phyloP scores from a whole-genome alignment of 495 filamentous ascomycete species.

The Hyaloscypha bicolor region DNA sequence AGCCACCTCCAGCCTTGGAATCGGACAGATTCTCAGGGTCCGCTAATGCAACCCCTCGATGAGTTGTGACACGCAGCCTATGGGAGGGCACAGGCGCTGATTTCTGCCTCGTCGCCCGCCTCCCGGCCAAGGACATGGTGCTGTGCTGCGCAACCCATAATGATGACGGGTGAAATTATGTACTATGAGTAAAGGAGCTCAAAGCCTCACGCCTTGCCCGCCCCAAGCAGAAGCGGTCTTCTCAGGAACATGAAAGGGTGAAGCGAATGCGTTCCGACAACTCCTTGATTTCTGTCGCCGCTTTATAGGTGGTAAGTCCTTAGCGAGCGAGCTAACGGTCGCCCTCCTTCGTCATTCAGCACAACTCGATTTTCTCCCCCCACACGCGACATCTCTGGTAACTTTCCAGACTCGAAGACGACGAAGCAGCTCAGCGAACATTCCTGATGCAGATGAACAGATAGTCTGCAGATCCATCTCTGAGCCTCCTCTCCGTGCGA shows the following conservation, averaged over 20 bases:
- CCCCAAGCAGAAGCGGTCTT: not conserved
- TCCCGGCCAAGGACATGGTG: not conserved
- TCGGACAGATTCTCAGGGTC: constrained; percentile 19
- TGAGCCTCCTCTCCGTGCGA: constrained; percentile 6
- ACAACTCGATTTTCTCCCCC: not conserved
- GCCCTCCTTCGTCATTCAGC: constrained; percentile 1
- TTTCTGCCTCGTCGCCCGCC: not conserved
- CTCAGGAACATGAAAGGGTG: not conserved
- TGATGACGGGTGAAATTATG: constrained; percentile 15
- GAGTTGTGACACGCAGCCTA: constrained; percentile 1
- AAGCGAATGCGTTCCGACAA: not conserved
- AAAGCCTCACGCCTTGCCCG: not conserved
- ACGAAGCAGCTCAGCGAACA: constrained; percentile 7
- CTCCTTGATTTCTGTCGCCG: not conserved
- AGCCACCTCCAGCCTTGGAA: constrained; percentile 8
- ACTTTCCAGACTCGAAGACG: constrained; percentile 2
- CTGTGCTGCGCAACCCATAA: not conserved
- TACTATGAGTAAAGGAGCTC: not conserved
- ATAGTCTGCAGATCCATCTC: constrained; percentile 17
- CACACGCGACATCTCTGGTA: constrained; percentile 24
- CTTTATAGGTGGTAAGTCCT: not conserved
- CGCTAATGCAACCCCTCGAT: constrained; percentile 2
- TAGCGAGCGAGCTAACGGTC: not conserved
- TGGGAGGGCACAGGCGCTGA: not conserved
- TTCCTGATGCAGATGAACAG: constrained; percentile 21